Evolutionary conservation across 805 yeast species (phyloP), one percentile per base, ranked within the genome.

Genomic region (Kazachstania martiniae): DNA sequence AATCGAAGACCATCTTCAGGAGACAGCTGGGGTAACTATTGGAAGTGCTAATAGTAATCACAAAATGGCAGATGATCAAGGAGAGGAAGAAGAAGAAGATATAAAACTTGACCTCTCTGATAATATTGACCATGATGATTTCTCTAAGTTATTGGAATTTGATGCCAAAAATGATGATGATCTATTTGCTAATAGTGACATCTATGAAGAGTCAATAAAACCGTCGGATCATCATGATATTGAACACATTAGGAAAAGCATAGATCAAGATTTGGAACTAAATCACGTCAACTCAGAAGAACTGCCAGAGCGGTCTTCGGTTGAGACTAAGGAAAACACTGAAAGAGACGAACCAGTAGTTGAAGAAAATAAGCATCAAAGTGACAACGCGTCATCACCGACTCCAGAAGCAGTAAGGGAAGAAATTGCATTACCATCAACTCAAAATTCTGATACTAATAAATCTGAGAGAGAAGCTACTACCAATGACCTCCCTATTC

Each of bases 71-170:
- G n/a, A n/a, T n/a, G n/a, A n/a, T n/a, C n/a, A n/a, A n/a, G n/a
- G n/a, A n/a, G n/a, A n/a, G n/a, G n/a, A n/a, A n/a, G n/a, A n/a
- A n/a, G n/a, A n/a, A n/a, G n/a, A n/a, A n/a, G n/a, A n/a, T n/a
- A n/a, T n/a, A n/a, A n/a, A n/a, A n/a, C n/a, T 8, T 19, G 22
- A 19, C 21, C 29, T 50, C 15, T 45, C 49, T 7, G 52, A 42
- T 16, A 38, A 43, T 15, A 32, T 52, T 8, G 55, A 49, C 18
- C 41, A 45, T 27, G 54, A 49, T 29, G 53, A 49, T 26, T 48
- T 55, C 32, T 49, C 56, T 12, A 55, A 50, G 33, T 35, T 57
- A 12, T 34, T 53, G 18, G 59, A 49, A 24, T 44, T 57, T 28
- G 56, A 56, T 33, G 42, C 52, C 10, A 53, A 53, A 36, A 41